A percentile compares a stretch with the other conserved stretches of the same genome.
Conservation (phyloP, 257 asterid genomes). For the Nicotiana knightiana region DNA sequence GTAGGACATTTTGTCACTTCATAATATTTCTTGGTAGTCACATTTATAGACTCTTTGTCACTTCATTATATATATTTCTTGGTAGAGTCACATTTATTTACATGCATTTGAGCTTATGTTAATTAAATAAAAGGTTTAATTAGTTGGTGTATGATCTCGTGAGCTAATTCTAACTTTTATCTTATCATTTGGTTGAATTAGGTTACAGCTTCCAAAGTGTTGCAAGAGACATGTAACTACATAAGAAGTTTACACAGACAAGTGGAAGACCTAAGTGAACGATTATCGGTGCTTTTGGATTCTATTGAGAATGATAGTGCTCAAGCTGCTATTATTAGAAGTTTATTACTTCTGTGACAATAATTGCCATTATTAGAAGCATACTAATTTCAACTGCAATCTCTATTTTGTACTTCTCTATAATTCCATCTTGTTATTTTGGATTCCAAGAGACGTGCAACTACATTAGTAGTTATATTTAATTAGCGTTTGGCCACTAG, state of each 20-base stretch:
- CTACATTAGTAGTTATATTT: neutral
- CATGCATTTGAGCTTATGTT: neutral
- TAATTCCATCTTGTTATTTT: neutral
- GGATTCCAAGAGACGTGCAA: neutral
- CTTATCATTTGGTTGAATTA: constrained; percentile 1
- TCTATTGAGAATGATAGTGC: constrained; percentile 71
- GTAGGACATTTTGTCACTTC: neutral
- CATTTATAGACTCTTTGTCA: neutral
- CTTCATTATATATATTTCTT: neutral
- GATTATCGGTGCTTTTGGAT: constrained; percentile 73
- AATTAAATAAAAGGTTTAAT: neutral
- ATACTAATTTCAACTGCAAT: neutral
- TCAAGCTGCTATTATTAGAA: constrained; percentile 88
- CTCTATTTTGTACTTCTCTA: neutral
- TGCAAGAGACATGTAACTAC: constrained; percentile 95
- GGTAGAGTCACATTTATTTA: neutral
- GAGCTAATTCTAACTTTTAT: neutral
- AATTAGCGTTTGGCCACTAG: neutral
- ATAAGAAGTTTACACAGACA: constrained; percentile 76
- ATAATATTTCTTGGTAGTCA: neutral
- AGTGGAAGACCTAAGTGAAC: constrained; percentile 80
- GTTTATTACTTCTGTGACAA: constrained; percentile 72
- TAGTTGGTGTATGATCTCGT: neutral
- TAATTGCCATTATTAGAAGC: neutral
- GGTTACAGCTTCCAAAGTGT: constrained; percentile 85